These are phyloP conservation scores for Chondrostereum purpureum DNA, from an alignment of 1,284 basidiomycete species.

Conservation along the genomic window DNA sequence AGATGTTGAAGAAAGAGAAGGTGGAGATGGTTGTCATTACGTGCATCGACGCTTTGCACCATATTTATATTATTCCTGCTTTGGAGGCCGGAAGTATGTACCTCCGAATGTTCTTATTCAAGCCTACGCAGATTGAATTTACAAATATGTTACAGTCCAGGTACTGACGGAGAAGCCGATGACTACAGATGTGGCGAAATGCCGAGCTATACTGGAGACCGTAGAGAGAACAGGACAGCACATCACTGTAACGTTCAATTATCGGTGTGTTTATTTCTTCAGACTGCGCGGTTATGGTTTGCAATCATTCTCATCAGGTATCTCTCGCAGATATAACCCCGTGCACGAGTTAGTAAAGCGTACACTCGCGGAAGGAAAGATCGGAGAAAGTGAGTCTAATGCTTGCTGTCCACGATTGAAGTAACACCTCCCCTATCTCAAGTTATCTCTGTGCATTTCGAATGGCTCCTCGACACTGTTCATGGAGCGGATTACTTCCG, in stretches of 20 bases:
- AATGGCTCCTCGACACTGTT: conserved; percentile 46
- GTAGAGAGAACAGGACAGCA: conserved; percentile 36
- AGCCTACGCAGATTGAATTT: background rate
- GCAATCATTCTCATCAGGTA: background rate
- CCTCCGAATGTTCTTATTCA: background rate
- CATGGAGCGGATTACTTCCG: conserved; percentile 54
- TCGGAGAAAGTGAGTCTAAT: conserved; percentile 36
- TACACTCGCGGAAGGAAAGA: conserved; percentile 40
- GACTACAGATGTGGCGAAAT: conserved; percentile 47
- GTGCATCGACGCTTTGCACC: conserved; percentile 46
- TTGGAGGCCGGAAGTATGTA: conserved; percentile 31
- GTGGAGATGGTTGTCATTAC: conserved; percentile 46
- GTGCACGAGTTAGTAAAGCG: conserved; percentile 49
- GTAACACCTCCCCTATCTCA: background rate
- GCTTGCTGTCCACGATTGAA: background rate
- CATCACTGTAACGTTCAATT: conserved; percentile 40
- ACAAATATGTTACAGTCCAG: conserved; percentile 20
- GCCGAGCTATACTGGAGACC: conserved; percentile 38
- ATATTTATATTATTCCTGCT: conserved; percentile 41
- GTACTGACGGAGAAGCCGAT: conserved; percentile 52
- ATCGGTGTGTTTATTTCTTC: conserved; percentile 22
- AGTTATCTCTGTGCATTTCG: conserved; percentile 50
- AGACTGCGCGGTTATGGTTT: background rate
- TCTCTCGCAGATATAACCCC: conserved; percentile 39
- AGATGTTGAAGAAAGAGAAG: conserved; percentile 41